These are phyloP conservation scores for Aspergillus caelatus DNA, from an alignment of 2,329 filamentous ascomycete species.

Conservation along the genomic window DNA sequence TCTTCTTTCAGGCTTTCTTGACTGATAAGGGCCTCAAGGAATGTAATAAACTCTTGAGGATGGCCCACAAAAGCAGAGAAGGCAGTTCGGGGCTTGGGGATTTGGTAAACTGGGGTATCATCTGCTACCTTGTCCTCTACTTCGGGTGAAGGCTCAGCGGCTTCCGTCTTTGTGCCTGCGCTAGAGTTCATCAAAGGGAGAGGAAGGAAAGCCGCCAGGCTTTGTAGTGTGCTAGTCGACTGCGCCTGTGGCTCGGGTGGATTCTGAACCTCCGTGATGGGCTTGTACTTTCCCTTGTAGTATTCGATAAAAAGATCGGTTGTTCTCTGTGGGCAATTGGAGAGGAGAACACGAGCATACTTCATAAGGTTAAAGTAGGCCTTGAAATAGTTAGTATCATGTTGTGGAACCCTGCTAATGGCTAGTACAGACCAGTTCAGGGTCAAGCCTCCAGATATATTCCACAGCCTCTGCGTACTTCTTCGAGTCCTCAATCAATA, in stretches of 20 bases:
- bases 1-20: slow-evolving; percentile 70
- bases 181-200: slow-evolving; percentile 79
- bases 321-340: slow-evolving; percentile 79
- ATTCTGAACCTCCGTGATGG: slow-evolving; percentile 65
- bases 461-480: slow-evolving; percentile 84
- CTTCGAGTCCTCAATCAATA: slow-evolving; percentile 92
- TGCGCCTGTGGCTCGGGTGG: slow-evolving; percentile 49
- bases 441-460: slow-evolving; percentile 87
- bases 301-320: slow-evolving; percentile 92
- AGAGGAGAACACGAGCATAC: slow-evolving; percentile 86
- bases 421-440: slow-evolving; percentile 65
- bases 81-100: slow-evolving; percentile 81
- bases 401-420: not conserved
- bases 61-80: slow-evolving; percentile 98
- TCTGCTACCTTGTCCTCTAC: slow-evolving; percentile 34
- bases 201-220: slow-evolving; percentile 79
- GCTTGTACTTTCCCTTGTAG: slow-evolving; percentile 82
- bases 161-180: slow-evolving; percentile 44
- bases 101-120: slow-evolving; percentile 65
- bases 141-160: slow-evolving; percentile 29
- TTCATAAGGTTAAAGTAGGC: slow-evolving; percentile 91
- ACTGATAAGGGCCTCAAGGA: slow-evolving; percentile 83
- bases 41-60: slow-evolving; percentile 85
- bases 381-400: slow-evolving; percentile 49
- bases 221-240: slow-evolving; percentile 77